A percentile compares a stretch with the other conserved stretches of the same genome.
These are phyloP conservation scores for Pyrenophora graminea DNA, from an alignment of 2,329 filamentous ascomycete genomes.

Conservation along the genomic window DNA sequence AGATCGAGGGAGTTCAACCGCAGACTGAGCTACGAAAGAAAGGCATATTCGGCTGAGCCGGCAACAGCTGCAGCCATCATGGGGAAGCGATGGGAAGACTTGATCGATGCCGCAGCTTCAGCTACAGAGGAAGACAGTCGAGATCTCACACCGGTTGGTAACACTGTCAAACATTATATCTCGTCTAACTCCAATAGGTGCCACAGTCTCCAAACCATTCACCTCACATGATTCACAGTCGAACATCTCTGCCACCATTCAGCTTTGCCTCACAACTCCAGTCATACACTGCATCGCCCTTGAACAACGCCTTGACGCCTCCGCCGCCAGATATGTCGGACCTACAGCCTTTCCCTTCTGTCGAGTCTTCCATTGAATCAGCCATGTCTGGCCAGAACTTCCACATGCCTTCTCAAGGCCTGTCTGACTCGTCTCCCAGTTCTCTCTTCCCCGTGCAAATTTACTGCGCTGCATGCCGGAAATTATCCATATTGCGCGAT, in stretches of 20 bases:
- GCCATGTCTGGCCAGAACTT: slow-evolving; percentile 73
- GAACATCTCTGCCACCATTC: slow-evolving; percentile 65
- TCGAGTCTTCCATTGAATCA: slow-evolving; percentile 74
- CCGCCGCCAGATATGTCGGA: slow-evolving; percentile 59
- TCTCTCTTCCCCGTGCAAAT: slow-evolving; percentile 68
- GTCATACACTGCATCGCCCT: slow-evolving; percentile 83
- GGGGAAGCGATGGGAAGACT: slow-evolving; percentile 92
- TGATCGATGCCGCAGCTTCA: slow-evolving; percentile 92
- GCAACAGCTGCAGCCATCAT: slow-evolving; percentile 70
- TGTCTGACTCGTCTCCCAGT: slow-evolving; percentile 64
- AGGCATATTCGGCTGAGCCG: slow-evolving; percentile 85
- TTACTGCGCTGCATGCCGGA: slow-evolving; percentile 86
- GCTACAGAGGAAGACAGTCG: slow-evolving; percentile 88
- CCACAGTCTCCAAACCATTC: slow-evolving; percentile 57
- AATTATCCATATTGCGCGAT: slow-evolving; percentile 74
- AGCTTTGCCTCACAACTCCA: slow-evolving; percentile 56
- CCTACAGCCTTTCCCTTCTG: slow-evolving; percentile 79
- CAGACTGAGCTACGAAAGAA: slow-evolving; percentile 73
- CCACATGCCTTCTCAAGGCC: slow-evolving; percentile 58
- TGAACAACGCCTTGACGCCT: slow-evolving; percentile 88
- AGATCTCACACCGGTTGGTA: slow-evolving; percentile 82
- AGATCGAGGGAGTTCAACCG: slow-evolving; percentile 76
- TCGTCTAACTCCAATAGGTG: slow-evolving; percentile 44
- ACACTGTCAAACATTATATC: slow-evolving; percentile 8
- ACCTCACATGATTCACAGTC: slow-evolving; percentile 55